phyloP scores from a whole-genome alignment of 2,329 filamentous ascomycete genomes.

The Fusarium verrucosum region DNA sequence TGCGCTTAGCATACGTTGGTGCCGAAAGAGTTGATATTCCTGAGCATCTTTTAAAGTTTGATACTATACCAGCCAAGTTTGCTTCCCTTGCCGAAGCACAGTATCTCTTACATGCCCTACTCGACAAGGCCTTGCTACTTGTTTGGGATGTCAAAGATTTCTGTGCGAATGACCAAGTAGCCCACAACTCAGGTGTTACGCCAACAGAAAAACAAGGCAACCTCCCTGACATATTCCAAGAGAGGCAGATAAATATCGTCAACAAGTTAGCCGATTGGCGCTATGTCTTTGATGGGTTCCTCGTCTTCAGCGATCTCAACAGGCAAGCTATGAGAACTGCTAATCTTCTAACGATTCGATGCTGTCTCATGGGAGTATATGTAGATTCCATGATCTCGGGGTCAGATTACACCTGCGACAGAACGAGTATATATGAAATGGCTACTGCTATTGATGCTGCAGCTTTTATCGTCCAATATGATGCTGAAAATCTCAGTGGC shows the following conservation, averaged over 20 bases:
- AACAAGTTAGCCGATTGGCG: not conserved
- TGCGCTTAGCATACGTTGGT: not conserved
- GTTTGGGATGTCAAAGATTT: not conserved
- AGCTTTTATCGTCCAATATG: not conserved
- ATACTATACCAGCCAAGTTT: not conserved
- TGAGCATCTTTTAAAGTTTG: not conserved
- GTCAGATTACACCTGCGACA: not conserved
- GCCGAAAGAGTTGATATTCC: not conserved
- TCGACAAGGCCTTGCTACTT: not conserved
- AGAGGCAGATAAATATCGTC: not conserved
- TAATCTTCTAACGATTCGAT: not conserved
- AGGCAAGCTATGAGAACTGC: not conserved
- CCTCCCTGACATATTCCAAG: not conserved
- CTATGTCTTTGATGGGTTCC: not conserved
- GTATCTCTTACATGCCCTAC: not conserved
- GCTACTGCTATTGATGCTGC: not conserved
- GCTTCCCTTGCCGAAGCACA: not conserved
- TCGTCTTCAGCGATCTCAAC: not conserved
- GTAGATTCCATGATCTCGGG: not conserved
- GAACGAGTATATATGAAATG: not conserved
- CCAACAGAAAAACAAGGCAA: too few relatives aligned
- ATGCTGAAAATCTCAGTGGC: accelerated
- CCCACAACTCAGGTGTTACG: accelerated
- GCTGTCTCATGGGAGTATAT: not conserved
- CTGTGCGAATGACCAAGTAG: accelerated